Evolutionary conservation across 371 early-diverging fungal species (phyloP).

Genomic region (Mortierella sp.): DNA sequence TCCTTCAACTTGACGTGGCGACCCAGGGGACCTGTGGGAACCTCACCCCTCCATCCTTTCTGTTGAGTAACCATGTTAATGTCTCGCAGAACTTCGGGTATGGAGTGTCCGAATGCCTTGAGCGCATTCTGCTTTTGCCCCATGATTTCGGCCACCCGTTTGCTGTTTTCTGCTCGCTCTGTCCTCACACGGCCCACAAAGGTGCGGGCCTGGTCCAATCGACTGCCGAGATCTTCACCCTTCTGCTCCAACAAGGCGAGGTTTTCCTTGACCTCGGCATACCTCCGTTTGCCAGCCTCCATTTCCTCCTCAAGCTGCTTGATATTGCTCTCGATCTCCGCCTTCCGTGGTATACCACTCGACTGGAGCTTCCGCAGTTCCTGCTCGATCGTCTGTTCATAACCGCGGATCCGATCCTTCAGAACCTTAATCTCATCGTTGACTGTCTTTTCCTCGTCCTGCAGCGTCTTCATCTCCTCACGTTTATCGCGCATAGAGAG

Average conservation of each 20-base stretch:
- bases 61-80: constrained; percentile 74
- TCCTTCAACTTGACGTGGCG: constrained; percentile 74
- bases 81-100: constrained; percentile 75
- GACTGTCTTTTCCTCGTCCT: constrained; percentile 41
- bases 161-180: constrained; percentile 20
- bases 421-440: constrained; percentile 37
- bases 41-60: constrained; percentile 54
- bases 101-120: constrained; percentile 77
- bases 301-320: constrained; percentile 31
- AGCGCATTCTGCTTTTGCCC: constrained; percentile 75
- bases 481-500: constrained; percentile 30
- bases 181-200: background rate
- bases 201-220: constrained; percentile 13
- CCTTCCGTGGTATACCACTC: constrained; percentile 57
- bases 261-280: constrained; percentile 30
- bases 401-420: constrained; percentile 37
- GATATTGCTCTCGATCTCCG: constrained; percentile 61
- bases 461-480: constrained; percentile 27
- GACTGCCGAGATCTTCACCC: constrained; percentile 14
- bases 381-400: constrained; percentile 54
- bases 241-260: constrained; percentile 21
- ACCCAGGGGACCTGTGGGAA: constrained; percentile 93
- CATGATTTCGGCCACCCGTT: constrained; percentile 59
- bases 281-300: constrained; percentile 25
- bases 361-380: constrained; percentile 57